Evolutionary conservation across 129 eudicot species (phyloP), one percentile per base, ranked within the genome.

Genomic region (sunflower (Helianthus annuus)): DNA sequence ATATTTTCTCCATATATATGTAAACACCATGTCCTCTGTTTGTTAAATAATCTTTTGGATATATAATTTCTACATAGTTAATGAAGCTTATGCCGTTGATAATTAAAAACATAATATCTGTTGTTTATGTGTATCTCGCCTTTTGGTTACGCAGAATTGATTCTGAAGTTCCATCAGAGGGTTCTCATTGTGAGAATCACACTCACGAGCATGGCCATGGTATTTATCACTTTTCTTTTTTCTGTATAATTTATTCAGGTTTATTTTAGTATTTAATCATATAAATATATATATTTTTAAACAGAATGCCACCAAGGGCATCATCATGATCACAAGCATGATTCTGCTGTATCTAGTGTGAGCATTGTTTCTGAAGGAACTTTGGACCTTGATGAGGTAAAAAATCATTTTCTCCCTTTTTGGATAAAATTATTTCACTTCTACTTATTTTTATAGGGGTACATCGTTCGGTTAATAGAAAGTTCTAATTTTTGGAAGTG

Each of bases 331-430:
- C 96, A 92, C 77, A 79, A 61, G 44, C 98, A 93, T 76, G 96
- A 93, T 85, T 93, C 98, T 59, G 83, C 96, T 51, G 98, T 93
- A 49, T 72, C 98, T 71, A 93, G 98, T 77, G 95, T 93, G 75
- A 87, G 96, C 79, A 89, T 93, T 81, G 98, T 93, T 74, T 87
- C 95, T 15, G 98, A 89, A 83, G 96, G 98, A 80, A 87, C 80
- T 64, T 78, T 93, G 36, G 98, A 93, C 76, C 92, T 93, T 65
- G 98, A 93, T 58, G 96, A 93, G 86, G 98, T 93, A 83, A 32
- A 32, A 32, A 32, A 2, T 32, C 2, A 32, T 60, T 59, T 46
- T 11, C 63, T 46, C 36, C 1, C 34, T 34, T 48, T 65, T 42
- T 40, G 5, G 46, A 42, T 42, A 32, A 32, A 32, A 42, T 42